Conservation (phyloP, 2,329 filamentous ascomycete species). For the Aureobasidium uvarum region DNA sequence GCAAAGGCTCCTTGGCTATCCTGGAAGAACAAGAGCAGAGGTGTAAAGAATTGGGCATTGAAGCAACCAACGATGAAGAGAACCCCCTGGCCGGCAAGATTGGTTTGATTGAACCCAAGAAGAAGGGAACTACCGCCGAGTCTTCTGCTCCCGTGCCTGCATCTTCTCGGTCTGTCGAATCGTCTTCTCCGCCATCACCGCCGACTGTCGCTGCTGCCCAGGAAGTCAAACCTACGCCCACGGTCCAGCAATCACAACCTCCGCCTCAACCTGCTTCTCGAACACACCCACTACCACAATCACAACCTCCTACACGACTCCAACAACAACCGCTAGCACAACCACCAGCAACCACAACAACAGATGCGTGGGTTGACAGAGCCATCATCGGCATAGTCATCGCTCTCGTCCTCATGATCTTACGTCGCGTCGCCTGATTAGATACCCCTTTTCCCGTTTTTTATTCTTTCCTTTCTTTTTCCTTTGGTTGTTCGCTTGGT, state of each 20-base stretch:
- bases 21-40: conserved; percentile 66
- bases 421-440: conserved; percentile 37
- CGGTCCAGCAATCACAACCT: conserved; percentile 31
- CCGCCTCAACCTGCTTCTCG: conserved; percentile 29
- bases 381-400: conserved; percentile 72
- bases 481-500: not conserved
- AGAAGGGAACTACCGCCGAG: conserved; percentile 57
- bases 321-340: not conserved
- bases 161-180: not conserved
- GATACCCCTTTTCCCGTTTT: not conserved
- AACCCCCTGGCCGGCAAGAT: conserved; percentile 54
- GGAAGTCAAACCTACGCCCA: conserved; percentile 27
- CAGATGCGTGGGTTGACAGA: conserved; percentile 69
- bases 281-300: not conserved
- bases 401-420: conserved; percentile 67
- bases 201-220: conserved; percentile 17
- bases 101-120: conserved; percentile 64
- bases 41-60: conserved; percentile 47
- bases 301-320: not conserved
- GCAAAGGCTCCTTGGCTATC: conserved; percentile 68
- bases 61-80: conserved; percentile 45
- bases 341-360: conserved; percentile 11
- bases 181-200: conserved; percentile 1
- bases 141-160: conserved; percentile 38
- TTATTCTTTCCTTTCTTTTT: not conserved